Evolutionary conservation across 1,284 basidiomycete species (phyloP).

Genomic region (Thelephora terrestris): DNA sequence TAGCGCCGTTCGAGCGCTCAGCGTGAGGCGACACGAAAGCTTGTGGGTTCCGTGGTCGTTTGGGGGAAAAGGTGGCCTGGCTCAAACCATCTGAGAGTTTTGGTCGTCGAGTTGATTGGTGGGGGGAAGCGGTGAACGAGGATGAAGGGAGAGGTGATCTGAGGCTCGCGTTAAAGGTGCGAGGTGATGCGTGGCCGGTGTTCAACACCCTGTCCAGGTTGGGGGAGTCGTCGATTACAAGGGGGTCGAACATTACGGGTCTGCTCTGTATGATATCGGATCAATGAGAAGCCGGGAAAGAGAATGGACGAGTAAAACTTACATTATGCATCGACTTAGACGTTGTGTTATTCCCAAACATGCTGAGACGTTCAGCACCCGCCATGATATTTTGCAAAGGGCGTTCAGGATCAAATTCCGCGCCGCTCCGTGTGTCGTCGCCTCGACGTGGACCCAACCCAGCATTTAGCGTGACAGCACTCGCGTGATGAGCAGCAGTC

Average conservation of each 20-base stretch:
- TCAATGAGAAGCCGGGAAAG: background rate
- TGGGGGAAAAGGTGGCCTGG: conserved; percentile 57
- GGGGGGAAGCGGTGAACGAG: conserved; percentile 33
- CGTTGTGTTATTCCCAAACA: conserved; percentile 39
- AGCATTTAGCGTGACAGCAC: conserved; percentile 75
- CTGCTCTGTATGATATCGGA: background rate
- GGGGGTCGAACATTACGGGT: conserved; percentile 34
- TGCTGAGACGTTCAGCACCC: conserved; percentile 40
- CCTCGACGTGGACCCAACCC: conserved; percentile 44
- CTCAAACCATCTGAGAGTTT: conserved; percentile 58
- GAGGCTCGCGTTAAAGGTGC: conserved; percentile 17
- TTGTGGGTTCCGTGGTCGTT: conserved; percentile 48
- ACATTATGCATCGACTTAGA: conserved; percentile 35
- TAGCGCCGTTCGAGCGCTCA: conserved; percentile 3
- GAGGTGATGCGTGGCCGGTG: conserved; percentile 34
- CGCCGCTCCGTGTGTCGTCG: conserved; percentile 56
- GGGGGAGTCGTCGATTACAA: conserved; percentile 49
- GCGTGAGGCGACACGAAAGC: conserved; percentile 15
- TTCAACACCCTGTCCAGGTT: conserved; percentile 54
- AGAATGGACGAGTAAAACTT: conserved; percentile 21
- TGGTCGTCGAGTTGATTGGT: conserved; percentile 31
- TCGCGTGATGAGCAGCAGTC: conserved; percentile 80
- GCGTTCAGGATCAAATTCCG: conserved; percentile 82
- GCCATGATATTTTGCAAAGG: conserved; percentile 67
- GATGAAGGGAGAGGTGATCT: conserved; percentile 32